Evolutionary conservation across 2,329 filamentous ascomycete genomes (phyloP).

Genomic region (Thermoascus crustaceus): DNA sequence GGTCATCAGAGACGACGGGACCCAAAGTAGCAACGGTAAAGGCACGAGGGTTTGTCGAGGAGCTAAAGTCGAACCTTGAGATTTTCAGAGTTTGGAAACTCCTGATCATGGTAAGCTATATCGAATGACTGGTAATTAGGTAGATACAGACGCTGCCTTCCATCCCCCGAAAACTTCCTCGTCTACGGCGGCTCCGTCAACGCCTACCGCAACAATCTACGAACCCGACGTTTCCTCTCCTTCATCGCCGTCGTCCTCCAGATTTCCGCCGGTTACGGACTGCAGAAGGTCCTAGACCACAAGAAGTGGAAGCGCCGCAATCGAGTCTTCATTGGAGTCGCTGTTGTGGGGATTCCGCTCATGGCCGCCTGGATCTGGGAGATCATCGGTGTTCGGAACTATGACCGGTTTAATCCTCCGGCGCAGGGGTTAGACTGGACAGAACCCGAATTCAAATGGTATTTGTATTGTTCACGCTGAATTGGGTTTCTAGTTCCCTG

Average conservation of each 20-base stretch:
- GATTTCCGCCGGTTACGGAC: constrained; percentile 19
- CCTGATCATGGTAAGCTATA: constrained; percentile 21
- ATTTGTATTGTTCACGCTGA: constrained; percentile 1
- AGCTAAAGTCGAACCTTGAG: constrained; percentile 22
- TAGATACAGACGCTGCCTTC: constrained; percentile 15
- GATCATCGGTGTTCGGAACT: background rate
- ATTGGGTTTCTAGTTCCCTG: constrained; percentile 1
- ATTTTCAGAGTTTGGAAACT: constrained; percentile 20
- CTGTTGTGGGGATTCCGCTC: background rate
- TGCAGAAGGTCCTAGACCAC: too few relatives aligned
- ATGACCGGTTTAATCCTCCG: background rate
- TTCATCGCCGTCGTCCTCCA: constrained; percentile 25
- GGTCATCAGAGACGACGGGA: too few relatives aligned
- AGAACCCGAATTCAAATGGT: too few relatives aligned
- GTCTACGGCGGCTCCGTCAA: constrained; percentile 29
- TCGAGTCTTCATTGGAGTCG: too few relatives aligned
- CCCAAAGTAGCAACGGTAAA: constrained; percentile 18
- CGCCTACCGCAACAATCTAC: constrained; percentile 20
- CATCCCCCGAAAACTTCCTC: constrained; percentile 23
- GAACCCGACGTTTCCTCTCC: constrained; percentile 20
- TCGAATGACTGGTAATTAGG: too few relatives aligned
- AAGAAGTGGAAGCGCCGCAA: too few relatives aligned
- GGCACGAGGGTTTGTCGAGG: constrained; percentile 17
- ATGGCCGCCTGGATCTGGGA: constrained; percentile 3
- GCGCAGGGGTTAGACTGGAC: background rate